These are phyloP conservation scores for Penicillium sp. DNA, from an alignment of 2,329 filamentous ascomycete genomes.

Conservation along the genomic window DNA sequence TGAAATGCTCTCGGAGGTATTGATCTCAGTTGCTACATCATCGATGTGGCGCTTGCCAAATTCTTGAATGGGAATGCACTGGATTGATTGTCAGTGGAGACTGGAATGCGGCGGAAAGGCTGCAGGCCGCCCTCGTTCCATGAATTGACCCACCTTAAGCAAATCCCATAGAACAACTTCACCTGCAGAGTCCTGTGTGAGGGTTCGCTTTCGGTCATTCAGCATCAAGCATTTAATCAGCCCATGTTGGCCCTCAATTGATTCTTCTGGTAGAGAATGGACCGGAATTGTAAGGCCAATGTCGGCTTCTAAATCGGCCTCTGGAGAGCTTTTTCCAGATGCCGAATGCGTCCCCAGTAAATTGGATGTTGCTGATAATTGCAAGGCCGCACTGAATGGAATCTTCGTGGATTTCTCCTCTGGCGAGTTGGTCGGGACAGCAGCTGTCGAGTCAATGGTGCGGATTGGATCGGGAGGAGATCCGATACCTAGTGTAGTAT, in stretches of 20 bases:
- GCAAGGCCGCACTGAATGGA: conserved; percentile 71
- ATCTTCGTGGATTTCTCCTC: conserved; percentile 59
- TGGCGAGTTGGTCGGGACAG: conserved; percentile 15
- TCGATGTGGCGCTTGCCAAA: conserved; percentile 94
- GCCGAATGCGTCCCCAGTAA: conserved; percentile 61
- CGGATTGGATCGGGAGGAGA: conserved; percentile 40
- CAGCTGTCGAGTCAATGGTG: conserved; percentile 39
- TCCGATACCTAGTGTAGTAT: conserved; percentile 70
- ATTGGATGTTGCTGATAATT: conserved; percentile 77
- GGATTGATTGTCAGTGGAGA: conserved; percentile 18
- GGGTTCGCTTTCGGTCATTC: conserved; percentile 82
- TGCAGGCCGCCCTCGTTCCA: no score
- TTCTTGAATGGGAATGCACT: conserved; percentile 84
- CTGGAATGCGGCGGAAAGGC: no score
- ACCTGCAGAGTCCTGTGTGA: conserved; percentile 91
- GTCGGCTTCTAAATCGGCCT: conserved; percentile 52
- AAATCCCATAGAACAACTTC: conserved; percentile 96
- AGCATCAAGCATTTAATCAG: conserved; percentile 89
- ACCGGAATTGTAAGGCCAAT: conserved; percentile 59
- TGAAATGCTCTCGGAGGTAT: conserved; percentile 82
- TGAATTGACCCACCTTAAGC: conserved; percentile 76
- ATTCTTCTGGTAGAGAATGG: conserved; percentile 68
- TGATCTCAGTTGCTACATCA: conserved; percentile 81
- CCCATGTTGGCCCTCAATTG: conserved; percentile 92
- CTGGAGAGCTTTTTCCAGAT: conserved; percentile 50